phyloP scores from a whole-genome alignment of 768 basidiomycete species.

The Russula emetica region DNA sequence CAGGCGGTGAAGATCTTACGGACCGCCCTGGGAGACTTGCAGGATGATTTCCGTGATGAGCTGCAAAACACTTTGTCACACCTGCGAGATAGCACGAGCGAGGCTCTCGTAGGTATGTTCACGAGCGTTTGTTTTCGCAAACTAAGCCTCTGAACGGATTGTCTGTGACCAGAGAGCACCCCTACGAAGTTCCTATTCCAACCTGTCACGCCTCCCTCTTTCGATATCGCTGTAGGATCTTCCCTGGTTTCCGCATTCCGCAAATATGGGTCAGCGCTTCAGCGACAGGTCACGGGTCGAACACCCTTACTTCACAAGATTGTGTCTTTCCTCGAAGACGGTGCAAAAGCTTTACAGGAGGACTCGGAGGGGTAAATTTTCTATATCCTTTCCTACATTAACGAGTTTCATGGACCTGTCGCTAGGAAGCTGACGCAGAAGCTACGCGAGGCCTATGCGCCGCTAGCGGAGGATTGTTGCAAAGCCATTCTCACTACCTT shows the following conservation, averaged over 20 bases:
- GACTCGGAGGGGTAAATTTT: constrained; percentile 42
- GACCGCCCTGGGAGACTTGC: constrained; percentile 41
- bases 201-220: constrained; percentile 44
- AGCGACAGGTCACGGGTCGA: constrained; percentile 60
- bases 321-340: constrained; percentile 54
- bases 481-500: constrained; percentile 10
- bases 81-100: constrained; percentile 32
- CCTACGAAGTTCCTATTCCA: constrained; percentile 56
- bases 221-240: constrained; percentile 38
- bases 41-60: constrained; percentile 44
- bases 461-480: constrained; percentile 22
- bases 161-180: constrained; percentile 41
- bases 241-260: constrained; percentile 48
- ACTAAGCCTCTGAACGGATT: constrained; percentile 11
- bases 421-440: constrained; percentile 50
- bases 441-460: constrained; percentile 36
- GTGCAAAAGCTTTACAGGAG: constrained; percentile 52
- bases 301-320: constrained; percentile 58
- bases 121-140: not conserved
- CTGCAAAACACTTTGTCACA: constrained; percentile 41
- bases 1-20: constrained; percentile 61
- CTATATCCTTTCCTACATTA: not conserved
- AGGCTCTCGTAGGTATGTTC: constrained; percentile 33
- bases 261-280: constrained; percentile 57
- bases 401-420: constrained; percentile 41